Conservation (phyloP, 1,284 basidiomycete genomes). For the Pseudozyma flocculosa region DNA sequence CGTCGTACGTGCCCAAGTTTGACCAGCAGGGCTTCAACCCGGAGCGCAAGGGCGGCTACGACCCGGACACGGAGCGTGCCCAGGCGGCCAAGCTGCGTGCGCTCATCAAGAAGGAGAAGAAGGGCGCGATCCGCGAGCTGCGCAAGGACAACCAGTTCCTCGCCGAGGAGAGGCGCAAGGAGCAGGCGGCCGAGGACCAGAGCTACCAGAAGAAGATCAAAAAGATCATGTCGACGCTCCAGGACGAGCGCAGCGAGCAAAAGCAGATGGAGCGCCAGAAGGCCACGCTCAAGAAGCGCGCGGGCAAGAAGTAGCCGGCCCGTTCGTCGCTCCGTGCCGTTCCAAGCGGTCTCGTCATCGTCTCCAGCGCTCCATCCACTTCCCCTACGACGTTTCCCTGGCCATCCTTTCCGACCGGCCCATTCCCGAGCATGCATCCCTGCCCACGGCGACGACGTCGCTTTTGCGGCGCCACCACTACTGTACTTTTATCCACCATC, state of each 20-base stretch:
- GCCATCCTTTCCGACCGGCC: no score
- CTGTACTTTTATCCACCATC: no score
- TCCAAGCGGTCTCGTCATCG: no score
- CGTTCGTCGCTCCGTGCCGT: no score
- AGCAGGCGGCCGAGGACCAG: slow-evolving; percentile 76
- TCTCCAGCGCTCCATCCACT: no score
- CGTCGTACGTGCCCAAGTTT: slow-evolving; percentile 90
- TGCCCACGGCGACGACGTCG: no score
- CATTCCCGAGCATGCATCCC: no score
- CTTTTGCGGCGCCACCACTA: no score
- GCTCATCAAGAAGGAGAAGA: slow-evolving; percentile 91
- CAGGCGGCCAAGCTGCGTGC: slow-evolving; percentile 81
- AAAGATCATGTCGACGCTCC: slow-evolving; percentile 76
- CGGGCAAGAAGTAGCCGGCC: slow-evolving; percentile 43
- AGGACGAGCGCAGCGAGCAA: slow-evolving; percentile 89
- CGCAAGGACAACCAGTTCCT: slow-evolving; percentile 93
- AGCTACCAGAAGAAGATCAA: slow-evolving; percentile 63
- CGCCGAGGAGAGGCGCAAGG: slow-evolving; percentile 71
- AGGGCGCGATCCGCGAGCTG: slow-evolving; percentile 93
- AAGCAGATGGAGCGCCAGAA: slow-evolving; percentile 72
- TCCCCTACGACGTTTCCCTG: no score
- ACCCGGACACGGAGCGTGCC: slow-evolving; percentile 90
- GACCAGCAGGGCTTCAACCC: slow-evolving; percentile 75
- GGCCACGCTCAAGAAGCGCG: slow-evolving; percentile 61
- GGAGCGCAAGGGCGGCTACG: slow-evolving; percentile 72